Percentiles rank a stretch among this genome's conserved stretches.
Conservation (phyloP, 2,329 filamentous ascomycete genomes). For the Magnaporthiopsis poae region DNA sequence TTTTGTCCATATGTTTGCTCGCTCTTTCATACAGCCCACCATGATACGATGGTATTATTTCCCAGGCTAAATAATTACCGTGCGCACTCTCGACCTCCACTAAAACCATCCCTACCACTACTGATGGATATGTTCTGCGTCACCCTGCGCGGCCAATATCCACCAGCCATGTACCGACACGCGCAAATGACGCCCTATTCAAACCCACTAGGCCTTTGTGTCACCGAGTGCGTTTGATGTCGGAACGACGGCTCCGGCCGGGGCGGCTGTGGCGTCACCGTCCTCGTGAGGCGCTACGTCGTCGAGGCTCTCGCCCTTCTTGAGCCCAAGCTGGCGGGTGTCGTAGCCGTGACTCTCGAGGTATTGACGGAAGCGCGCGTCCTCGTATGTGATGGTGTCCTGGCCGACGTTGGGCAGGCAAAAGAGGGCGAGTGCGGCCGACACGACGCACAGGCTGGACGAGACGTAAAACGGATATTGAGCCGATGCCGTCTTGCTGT, state of each 20-base stretch:
- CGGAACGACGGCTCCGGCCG: not conserved
- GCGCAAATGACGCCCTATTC: too few species aligned
- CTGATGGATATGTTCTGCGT: too few species aligned
- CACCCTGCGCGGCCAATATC: too few species aligned
- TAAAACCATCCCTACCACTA: too few species aligned
- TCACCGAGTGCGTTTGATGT: not conserved
- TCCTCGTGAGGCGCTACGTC: constrained; percentile 9
- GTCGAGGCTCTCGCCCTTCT: constrained; percentile 24
- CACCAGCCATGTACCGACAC: too few species aligned
- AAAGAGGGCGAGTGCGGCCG: constrained; percentile 55
- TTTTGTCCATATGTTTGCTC: too few species aligned
- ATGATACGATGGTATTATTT: too few species aligned
- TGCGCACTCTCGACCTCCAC: too few species aligned
- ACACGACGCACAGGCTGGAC: constrained; percentile 65
- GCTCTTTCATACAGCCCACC: too few species aligned
- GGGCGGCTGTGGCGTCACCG: constrained; percentile 1
- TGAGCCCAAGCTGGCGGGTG: constrained; percentile 42
- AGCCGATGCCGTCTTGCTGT: constrained; percentile 46
- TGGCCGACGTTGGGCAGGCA: constrained; percentile 69
- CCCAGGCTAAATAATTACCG: too few species aligned
- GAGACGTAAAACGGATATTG: constrained; percentile 90
- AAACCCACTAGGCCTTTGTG: not conserved
- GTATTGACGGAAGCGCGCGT: constrained; percentile 64
- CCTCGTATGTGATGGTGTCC: constrained; percentile 74
- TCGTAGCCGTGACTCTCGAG: constrained; percentile 69